Conservation (phyloP, 345 rosid genomes). For the Salix suchowensis region DNA sequence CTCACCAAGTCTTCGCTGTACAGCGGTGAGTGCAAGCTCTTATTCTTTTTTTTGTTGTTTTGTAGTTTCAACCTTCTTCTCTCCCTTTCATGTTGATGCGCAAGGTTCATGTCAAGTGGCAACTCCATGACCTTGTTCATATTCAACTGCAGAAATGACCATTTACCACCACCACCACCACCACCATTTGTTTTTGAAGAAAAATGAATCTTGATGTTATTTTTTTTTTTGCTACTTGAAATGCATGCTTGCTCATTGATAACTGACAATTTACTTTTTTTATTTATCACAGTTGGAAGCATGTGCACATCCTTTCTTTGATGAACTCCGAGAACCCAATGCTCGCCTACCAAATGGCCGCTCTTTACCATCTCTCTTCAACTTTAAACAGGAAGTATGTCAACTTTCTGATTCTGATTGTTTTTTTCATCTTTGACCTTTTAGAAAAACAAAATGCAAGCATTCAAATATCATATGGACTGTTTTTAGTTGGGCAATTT, state of each 20-base stretch:
- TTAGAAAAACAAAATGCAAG: neutral
- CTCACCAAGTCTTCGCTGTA: slow-evolving; percentile 33
- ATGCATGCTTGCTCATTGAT: neutral
- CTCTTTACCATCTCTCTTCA: slow-evolving; percentile 26
- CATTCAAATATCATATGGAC: neutral
- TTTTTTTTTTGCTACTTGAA: neutral
- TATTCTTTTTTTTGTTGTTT: neutral
- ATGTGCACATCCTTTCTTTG: slow-evolving; percentile 36
- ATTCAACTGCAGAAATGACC: neutral
- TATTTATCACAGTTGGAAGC: slow-evolving; percentile 25
- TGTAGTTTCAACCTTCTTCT: neutral
- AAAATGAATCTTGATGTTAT: neutral
- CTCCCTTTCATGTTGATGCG: neutral
- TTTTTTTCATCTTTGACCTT: neutral
- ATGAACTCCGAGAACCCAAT: slow-evolving; percentile 36
- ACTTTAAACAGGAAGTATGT: slow-evolving; percentile 57
- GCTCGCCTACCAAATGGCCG: slow-evolving; percentile 32
- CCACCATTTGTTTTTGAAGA: neutral
- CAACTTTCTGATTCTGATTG: neutral
- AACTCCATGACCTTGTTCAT: neutral
- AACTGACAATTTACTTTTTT: neutral
- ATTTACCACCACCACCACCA: no score
- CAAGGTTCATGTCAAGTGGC: neutral
- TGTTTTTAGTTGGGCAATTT: neutral
- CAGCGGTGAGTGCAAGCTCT: slow-evolving; percentile 21